phyloP scores from a whole-genome alignment of 2,329 filamentous ascomycete genomes.

The Fusarium virguliforme region DNA sequence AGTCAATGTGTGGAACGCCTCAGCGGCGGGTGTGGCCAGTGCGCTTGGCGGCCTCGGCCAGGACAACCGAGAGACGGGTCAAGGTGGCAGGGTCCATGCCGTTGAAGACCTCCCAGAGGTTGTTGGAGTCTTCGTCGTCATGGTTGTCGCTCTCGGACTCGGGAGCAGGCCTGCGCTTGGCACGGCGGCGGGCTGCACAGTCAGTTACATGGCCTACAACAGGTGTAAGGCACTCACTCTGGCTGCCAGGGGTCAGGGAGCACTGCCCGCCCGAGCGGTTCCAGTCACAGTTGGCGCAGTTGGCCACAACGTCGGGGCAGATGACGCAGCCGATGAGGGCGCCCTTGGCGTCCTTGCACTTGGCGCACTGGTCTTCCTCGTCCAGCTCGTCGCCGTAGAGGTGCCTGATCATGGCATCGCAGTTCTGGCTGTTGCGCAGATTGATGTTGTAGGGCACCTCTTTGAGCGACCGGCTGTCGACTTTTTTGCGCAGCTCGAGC shows the following conservation, averaged over 20 bases:
- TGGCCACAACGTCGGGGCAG: background rate
- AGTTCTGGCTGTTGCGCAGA: conserved; percentile 11
- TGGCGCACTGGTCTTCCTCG: background rate
- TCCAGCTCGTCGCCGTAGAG: conserved; percentile 6
- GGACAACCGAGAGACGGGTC: conserved; percentile 1
- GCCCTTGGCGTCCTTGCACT: conserved; percentile 9
- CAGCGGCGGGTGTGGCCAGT: background rate
- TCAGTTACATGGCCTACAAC: background rate
- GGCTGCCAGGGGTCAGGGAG: background rate
- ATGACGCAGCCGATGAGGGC: conserved; percentile 5
- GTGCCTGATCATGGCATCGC: conserved; percentile 14
- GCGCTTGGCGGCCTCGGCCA: conserved; percentile 8
- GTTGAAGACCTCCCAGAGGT: conserved; percentile 1
- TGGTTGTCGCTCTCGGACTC: background rate
- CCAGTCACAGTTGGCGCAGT: conserved; percentile 16
- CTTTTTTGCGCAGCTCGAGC: conserved; percentile 4
- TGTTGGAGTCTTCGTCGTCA: background rate
- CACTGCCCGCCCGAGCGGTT: conserved; percentile 8
- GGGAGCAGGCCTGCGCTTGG: background rate
- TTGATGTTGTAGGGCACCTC: conserved; percentile 5
- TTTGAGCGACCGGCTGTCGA: background rate
- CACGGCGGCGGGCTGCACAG: background rate
- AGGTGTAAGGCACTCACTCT: background rate
- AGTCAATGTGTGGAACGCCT: background rate
- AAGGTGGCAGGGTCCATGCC: conserved; percentile 9